Conservation (phyloP, 139 green algal species). For the Desmodesmus armatus region DNA sequence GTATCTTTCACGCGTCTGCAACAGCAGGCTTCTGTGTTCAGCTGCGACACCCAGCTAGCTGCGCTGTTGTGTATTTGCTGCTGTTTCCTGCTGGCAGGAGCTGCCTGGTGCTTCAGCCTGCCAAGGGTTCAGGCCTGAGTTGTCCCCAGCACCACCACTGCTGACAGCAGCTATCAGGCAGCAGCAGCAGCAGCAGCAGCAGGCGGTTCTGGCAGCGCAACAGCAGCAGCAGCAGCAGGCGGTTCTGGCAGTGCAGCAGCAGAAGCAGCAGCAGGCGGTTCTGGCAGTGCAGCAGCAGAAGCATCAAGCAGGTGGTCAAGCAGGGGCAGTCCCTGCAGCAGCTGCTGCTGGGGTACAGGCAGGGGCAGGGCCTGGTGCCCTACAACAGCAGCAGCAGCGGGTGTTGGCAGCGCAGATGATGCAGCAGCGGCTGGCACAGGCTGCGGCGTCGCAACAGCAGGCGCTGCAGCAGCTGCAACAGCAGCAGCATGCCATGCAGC, state of each 20-base stretch:
- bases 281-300: background rate
- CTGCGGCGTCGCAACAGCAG: background rate
- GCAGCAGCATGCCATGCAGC: background rate
- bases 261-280: background rate
- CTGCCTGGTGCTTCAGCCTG: constrained; percentile 25
- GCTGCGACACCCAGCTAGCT: background rate
- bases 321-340: background rate
- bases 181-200: constrained; percentile 11
- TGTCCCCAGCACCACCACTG: constrained; percentile 17
- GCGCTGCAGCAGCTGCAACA: background rate
- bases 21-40: background rate
- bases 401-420: too few species aligned
- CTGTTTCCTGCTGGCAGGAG: background rate
- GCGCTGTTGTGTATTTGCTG: background rate
- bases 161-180: constrained; percentile 18
- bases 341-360: background rate
- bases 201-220: background rate
- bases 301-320: background rate
- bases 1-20: background rate
- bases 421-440: background rate
- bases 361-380: background rate
- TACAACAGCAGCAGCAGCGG: background rate
- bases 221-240: background rate
- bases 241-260: background rate
- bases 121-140: background rate